Evolutionary conservation across 2,329 filamentous ascomycete species (phyloP), one percentile per base, ranked within the genome.

Genomic region (Alternaria metachromatica): DNA sequence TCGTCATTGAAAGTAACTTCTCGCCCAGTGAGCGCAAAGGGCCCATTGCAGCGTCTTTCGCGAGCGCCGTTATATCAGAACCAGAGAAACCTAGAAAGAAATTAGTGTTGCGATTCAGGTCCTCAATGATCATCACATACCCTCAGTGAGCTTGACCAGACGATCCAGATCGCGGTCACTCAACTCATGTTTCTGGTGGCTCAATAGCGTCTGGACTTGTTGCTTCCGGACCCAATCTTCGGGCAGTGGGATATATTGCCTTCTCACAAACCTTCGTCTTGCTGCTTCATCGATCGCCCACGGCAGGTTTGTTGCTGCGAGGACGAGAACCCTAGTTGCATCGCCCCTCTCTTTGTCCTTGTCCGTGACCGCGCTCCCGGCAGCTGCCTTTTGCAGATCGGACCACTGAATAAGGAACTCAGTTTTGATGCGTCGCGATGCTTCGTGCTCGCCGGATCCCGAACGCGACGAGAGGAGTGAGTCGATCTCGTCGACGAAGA

Each of bases 241-340:
- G 0, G 96, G 96, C 10, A 99, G 82, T 1, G 96, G 95, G 64
- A 99, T 99, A 78, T 99, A 99, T 80, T 98, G 96, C 63, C 96
- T 87, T 67, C 96, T 86, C 13, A 97, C 95, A 76, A 99, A 99
- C 55, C 96, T 86, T 60, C 96, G 86, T 62, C 96, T 87, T 1
- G 96, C 96, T 23, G 96, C 96, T 79, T 98, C 96, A 72, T 99
- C 96, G 71, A 99, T 98, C 33, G 94, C 94, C 96, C 96, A 99
- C 0, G 96, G 96, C 62, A 98, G 80, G 77, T 99, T 99, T 1
- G 96, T 99, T 20, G 96, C 96, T 1, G 96, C 96, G 37, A 99
- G 87, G 1, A 99, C 96, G 13, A 99, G 85, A 2, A 99, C 96
- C 56, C 95, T 87, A 67, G 90, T 96, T 5, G 94, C 89, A 80